Evolutionary conservation across 176 grass and related monocot species (phyloP).

Genomic region (Rhynchospora pubera): DNA sequence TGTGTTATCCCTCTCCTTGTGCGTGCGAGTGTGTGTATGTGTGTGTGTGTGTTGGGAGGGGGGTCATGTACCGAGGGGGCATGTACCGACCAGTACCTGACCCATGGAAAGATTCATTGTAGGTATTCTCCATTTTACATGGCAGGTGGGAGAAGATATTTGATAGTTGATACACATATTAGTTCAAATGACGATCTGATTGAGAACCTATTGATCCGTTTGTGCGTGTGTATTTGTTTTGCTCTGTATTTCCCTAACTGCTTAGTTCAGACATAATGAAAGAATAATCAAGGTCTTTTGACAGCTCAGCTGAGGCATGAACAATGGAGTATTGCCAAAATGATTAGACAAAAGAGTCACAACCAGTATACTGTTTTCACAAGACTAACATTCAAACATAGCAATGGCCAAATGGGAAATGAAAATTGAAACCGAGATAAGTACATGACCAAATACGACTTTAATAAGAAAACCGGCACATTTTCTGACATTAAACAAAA

Average conservation of each 20-base stretch:
- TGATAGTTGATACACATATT: not conserved
- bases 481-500: conserved; percentile 16
- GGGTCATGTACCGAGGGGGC: too few species aligned
- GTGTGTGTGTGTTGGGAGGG: too few species aligned
- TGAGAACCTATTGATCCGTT: not conserved
- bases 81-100: not conserved
- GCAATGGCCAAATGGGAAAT: not conserved
- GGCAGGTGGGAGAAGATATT: not conserved
- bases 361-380: not conserved
- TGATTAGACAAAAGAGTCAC: conserved; percentile 10
- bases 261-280: not conserved
- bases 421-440: not conserved
- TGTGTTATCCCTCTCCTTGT: not conserved
- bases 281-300: not conserved
- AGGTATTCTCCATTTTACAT: not conserved
- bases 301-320: not conserved
- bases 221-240: not conserved
- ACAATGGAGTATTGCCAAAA: not conserved
- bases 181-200: not conserved
- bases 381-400: not conserved
- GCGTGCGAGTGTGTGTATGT: not conserved
- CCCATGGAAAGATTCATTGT: not conserved
- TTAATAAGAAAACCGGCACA: not conserved
- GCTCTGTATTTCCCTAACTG: not conserved
- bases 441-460: not conserved